These are phyloP conservation scores for Zygoascus hellenicus DNA, from an alignment of 1,139 yeast genomes.

Conservation along the genomic window DNA sequence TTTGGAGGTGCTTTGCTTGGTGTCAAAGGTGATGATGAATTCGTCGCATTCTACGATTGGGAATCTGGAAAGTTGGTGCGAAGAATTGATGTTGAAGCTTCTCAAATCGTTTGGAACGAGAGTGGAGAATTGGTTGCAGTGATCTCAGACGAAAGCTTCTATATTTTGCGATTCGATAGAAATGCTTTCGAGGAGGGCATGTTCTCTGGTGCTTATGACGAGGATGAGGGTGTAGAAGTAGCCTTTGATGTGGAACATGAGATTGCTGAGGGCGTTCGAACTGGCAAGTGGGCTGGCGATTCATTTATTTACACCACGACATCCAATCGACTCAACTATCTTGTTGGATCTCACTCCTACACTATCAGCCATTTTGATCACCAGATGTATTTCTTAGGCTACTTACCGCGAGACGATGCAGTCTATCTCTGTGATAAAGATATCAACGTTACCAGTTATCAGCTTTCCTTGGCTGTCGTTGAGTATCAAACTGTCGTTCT, in stretches of 20 bases:
- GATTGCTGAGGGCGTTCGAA: conserved; percentile 70
- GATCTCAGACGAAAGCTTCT: conserved; percentile 70
- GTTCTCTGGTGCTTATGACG: conserved; percentile 50
- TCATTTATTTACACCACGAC: conserved; percentile 86
- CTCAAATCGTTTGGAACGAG: conserved; percentile 86
- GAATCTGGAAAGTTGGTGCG: conserved; percentile 77
- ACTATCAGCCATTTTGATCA: conserved; percentile 92
- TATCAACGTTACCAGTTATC: conserved; percentile 75
- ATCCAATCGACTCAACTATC: conserved; percentile 83
- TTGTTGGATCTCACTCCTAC: conserved; percentile 90
- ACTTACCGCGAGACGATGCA: conserved; percentile 82
- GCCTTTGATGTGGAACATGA: conserved; percentile 77
- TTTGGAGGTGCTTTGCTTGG: conserved; percentile 86
- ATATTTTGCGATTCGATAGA: conserved; percentile 67
- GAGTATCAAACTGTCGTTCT: conserved; percentile 94
- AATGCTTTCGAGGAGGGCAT: conserved; percentile 62
- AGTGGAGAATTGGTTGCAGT: conserved; percentile 85
- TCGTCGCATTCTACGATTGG: conserved; percentile 87
- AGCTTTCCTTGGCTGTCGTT: conserved; percentile 73
- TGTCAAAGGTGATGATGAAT: conserved; percentile 50
- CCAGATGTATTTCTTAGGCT: conserved; percentile 81
- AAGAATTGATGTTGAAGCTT: conserved; percentile 65
- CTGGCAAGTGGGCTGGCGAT: conserved; percentile 96
- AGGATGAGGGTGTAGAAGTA: conserved; percentile 82
- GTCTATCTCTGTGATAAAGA: conserved; percentile 90